Conservation (phyloP, 2,329 filamentous ascomycete species). For the Aspergillus vadensis region DNA sequence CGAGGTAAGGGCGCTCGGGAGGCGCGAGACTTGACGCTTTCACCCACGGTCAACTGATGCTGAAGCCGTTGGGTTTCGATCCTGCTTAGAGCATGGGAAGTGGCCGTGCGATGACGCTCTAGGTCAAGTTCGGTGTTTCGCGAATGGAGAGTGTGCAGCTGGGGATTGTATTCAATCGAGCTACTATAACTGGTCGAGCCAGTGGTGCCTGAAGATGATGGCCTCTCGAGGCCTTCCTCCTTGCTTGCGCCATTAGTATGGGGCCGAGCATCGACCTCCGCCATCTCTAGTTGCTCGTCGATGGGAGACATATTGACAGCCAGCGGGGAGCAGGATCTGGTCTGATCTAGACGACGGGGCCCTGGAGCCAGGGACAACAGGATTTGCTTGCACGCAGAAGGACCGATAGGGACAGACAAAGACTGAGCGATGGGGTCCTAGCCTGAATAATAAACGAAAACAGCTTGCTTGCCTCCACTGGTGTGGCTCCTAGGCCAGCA, state of each 20-base stretch:
- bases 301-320: not conserved
- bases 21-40: constrained; percentile 29
- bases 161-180: constrained; percentile 30
- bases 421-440: not conserved
- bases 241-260: not conserved
- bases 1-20: constrained; percentile 27
- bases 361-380: not conserved
- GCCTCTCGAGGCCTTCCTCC: constrained; percentile 1
- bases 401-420: not conserved
- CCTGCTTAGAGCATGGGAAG: constrained; percentile 31
- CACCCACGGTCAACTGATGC: constrained; percentile 43
- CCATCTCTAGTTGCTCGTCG: constrained; percentile 7
- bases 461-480: not conserved
- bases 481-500: not conserved
- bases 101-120: constrained; percentile 29
- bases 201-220: constrained; percentile 4
- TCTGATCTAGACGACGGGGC: not conserved
- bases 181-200: constrained; percentile 28
- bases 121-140: constrained; percentile 35
- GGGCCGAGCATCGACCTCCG: constrained; percentile 2
- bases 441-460: not conserved
- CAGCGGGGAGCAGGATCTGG: not conserved
- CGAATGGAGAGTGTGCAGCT: constrained; percentile 31
- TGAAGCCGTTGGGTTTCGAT: constrained; percentile 37
- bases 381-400: not conserved